Evolutionary conservation across 805 yeast species (phyloP).

Genomic region (Myxozyma kluyveri): DNA sequence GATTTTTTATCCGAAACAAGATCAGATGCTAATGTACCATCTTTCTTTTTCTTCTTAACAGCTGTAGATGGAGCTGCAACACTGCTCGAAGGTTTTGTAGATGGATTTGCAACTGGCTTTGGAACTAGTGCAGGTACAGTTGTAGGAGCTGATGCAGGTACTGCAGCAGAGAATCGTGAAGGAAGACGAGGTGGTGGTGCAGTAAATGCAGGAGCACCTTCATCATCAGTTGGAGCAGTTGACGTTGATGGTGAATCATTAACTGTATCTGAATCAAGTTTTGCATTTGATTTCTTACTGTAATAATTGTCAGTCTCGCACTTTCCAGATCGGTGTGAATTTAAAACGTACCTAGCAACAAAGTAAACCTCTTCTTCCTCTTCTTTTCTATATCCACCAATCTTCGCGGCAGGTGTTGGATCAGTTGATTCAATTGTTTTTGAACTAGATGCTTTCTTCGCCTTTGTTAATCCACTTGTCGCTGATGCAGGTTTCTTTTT

Average conservation of each 20-base stretch:
- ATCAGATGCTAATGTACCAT: constrained; percentile 8
- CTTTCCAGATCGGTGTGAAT: neutral
- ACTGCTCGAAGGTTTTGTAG: neutral
- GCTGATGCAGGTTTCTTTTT: neutral
- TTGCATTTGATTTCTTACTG: neutral
- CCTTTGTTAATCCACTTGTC: neutral
- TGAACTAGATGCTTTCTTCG: neutral
- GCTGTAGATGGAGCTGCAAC: neutral
- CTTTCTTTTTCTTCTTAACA: neutral
- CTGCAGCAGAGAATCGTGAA: no score
- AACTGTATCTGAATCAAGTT: neutral
- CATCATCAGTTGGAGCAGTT: no score
- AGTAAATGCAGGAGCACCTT: neutral
- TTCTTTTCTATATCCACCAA: neutral
- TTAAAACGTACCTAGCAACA: neutral
- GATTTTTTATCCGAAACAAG: neutral
- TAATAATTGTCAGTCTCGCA: neutral
- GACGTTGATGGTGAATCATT: neutral
- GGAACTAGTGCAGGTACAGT: neutral
- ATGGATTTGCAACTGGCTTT: neutral
- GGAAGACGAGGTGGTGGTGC: constrained; percentile 1
- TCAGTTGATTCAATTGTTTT: neutral
- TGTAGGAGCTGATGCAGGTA: neutral
- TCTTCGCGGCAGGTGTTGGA: neutral
- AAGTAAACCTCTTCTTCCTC: neutral